Conservation (phyloP, 208 protist species). For the Trypanosoma rangeli region DNA sequence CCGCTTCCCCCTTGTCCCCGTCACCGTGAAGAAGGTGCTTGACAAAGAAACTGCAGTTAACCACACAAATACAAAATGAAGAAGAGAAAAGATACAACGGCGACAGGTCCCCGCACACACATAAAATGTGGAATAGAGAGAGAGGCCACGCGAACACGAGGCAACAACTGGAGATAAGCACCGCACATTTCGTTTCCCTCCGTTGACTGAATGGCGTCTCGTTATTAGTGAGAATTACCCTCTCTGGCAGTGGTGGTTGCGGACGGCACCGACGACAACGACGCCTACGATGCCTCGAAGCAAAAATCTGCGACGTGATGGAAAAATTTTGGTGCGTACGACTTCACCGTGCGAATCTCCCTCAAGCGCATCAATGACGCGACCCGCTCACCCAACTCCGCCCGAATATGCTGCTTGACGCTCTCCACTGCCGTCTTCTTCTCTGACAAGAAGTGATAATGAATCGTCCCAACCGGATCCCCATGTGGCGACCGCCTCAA, state of each 20-base stretch:
- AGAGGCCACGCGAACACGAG: not conserved
- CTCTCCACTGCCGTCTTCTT: slow-evolving; percentile 35
- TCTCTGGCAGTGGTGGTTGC: too few species aligned
- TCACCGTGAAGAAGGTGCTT: not conserved
- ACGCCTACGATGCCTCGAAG: slow-evolving; percentile 29
- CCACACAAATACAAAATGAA: not conserved
- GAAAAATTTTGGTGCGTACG: slow-evolving; percentile 84
- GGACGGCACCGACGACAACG: too few species aligned
- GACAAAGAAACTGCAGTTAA: not conserved
- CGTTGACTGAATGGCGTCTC: not conserved
- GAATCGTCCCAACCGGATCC: slow-evolving; percentile 49
- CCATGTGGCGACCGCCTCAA: slow-evolving; percentile 35
- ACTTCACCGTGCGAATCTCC: slow-evolving; percentile 84
- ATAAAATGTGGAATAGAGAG: not conserved
- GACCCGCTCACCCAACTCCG: slow-evolving; percentile 52
- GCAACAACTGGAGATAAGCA: not conserved
- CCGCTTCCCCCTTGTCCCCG: not conserved
- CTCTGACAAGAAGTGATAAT: slow-evolving; percentile 90
- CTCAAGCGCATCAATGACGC: slow-evolving; percentile 15
- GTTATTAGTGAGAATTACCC: not conserved
- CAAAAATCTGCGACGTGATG: slow-evolving; percentile 83
- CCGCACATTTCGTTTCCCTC: not conserved
- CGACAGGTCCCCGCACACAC: not conserved
- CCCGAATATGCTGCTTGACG: slow-evolving; percentile 39
- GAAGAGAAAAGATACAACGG: not conserved